Evolutionary conservation across 768 basidiomycete genomes (phyloP).

Genomic region (Mrakia blollopis): DNA sequence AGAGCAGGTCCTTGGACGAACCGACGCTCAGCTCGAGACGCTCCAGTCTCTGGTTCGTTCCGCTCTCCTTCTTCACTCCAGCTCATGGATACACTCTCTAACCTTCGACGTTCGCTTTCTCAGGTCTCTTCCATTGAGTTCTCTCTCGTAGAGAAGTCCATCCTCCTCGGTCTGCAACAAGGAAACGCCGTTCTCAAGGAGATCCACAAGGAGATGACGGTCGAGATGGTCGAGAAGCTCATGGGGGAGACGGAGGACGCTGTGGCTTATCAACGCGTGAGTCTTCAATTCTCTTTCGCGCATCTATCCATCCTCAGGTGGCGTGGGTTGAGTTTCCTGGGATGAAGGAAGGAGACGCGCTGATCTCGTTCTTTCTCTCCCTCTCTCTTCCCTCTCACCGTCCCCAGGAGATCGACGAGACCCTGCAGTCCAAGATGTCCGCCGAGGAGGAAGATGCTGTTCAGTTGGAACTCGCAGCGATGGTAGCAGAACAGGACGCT

Average conservation of each 20-base stretch:
- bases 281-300: conserved; percentile 34
- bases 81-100: not conserved
- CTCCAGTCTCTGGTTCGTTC: conserved; percentile 75
- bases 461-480: conserved; percentile 66
- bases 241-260: conserved; percentile 91
- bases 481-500: conserved; percentile 55
- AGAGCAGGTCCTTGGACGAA: conserved; percentile 76
- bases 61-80: not conserved
- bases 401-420: conserved; percentile 84
- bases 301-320: not conserved
- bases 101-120: not conserved
- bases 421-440: conserved; percentile 74
- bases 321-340: not conserved
- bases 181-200: conserved; percentile 90
- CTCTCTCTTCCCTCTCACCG: not conserved
- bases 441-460: conserved; percentile 92
- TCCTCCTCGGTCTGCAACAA: conserved; percentile 85
- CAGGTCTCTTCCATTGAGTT: conserved; percentile 97
- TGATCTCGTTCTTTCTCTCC: not conserved
- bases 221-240: conserved; percentile 88
- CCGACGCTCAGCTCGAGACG: conserved; percentile 81
- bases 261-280: conserved; percentile 78
- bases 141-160: conserved; percentile 85
- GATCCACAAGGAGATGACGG: conserved; percentile 87
- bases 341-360: not conserved